These are phyloP conservation scores for Hsuehochloa calcarea DNA, from an alignment of 176 grass and related monocot species.

Conservation along the genomic window DNA sequence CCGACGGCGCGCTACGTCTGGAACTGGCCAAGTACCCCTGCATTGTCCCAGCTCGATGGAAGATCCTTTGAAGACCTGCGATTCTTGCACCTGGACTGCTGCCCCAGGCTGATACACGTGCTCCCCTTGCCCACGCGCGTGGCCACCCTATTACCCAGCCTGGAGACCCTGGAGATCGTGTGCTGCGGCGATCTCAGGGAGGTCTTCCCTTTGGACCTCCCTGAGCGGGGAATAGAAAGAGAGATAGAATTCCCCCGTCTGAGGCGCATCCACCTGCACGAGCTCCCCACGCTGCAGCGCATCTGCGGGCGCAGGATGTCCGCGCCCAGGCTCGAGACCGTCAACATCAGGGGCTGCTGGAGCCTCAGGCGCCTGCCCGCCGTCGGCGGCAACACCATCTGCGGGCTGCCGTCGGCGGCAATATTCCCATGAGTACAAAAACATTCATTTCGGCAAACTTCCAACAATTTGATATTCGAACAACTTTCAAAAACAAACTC, in stretches of 20 bases:
- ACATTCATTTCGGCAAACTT: no score
- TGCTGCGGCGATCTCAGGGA: background rate
- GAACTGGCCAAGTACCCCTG: background rate
- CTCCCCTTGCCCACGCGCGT: background rate
- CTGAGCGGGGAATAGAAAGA: no score
- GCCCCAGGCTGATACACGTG: background rate
- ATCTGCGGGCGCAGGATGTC: background rate
- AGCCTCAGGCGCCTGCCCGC: background rate
- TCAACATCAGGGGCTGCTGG: slow-evolving; percentile 33
- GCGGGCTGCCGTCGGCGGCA: no score
- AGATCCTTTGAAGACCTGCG: rapidly evolving
- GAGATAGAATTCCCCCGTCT: background rate
- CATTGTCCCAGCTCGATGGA: rapidly evolving
- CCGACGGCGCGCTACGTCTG: background rate
- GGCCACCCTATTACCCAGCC: rapidly evolving
- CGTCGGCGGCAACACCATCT: no score
- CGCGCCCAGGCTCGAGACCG: background rate
- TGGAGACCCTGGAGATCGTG: slow-evolving; percentile 6
- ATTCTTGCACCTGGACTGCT: background rate
- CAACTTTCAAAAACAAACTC: no score
- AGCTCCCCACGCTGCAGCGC: slow-evolving; percentile 20
- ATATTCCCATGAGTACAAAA: no score
- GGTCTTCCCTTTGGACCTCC: background rate
- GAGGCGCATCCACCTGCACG: background rate
- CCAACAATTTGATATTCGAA: no score